phyloP scores from a whole-genome alignment of 129 eudicot species.

The Chrysanthemum lavandulifolium region DNA sequence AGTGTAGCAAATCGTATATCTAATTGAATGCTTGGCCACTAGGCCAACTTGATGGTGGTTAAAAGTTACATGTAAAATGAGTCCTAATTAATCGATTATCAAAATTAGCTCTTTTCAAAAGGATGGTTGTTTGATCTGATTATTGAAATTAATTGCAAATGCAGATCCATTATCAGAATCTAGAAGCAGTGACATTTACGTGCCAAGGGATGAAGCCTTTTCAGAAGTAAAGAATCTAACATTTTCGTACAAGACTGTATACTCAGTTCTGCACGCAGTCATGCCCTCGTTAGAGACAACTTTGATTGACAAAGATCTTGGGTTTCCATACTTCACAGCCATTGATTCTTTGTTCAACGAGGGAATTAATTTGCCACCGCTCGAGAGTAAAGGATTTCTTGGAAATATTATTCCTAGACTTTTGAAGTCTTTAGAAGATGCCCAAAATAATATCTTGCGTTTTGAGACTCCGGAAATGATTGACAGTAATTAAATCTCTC shows the following conservation, averaged over 20 bases:
- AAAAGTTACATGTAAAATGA: neutral
- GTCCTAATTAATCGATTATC: neutral
- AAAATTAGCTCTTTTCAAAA: neutral
- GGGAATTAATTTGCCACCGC: slow-evolving; percentile 39
- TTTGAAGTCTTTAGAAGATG: slow-evolving; percentile 38
- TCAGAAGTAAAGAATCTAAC: slow-evolving; percentile 51
- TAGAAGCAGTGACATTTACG: slow-evolving; percentile 44
- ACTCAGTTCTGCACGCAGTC: slow-evolving; percentile 56
- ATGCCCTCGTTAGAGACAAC: slow-evolving; percentile 44
- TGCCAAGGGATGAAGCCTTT: slow-evolving; percentile 80
- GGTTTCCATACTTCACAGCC: slow-evolving; percentile 62
- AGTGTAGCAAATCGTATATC: too few relatives aligned
- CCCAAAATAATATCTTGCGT: slow-evolving; percentile 34
- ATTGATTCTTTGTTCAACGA: slow-evolving; percentile 59
- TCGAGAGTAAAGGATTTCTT: slow-evolving; percentile 19
- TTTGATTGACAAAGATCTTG: slow-evolving; percentile 35
- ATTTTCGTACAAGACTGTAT: slow-evolving; percentile 41
- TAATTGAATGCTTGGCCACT: too few relatives aligned
- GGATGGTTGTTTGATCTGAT: neutral
- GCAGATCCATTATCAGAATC: slow-evolving; percentile 64
- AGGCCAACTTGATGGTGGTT: too few relatives aligned
- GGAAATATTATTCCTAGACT: slow-evolving; percentile 45
- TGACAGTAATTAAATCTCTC: slow-evolving; percentile 17
- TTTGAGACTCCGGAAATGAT: slow-evolving; percentile 63
- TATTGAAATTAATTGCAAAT: neutral